A percentile compares a stretch with the other conserved stretches of the same genome.
These are phyloP conservation scores for Globisporangium perplexum DNA, from an alignment of 352 stramenopile species.

Conservation along the genomic window DNA sequence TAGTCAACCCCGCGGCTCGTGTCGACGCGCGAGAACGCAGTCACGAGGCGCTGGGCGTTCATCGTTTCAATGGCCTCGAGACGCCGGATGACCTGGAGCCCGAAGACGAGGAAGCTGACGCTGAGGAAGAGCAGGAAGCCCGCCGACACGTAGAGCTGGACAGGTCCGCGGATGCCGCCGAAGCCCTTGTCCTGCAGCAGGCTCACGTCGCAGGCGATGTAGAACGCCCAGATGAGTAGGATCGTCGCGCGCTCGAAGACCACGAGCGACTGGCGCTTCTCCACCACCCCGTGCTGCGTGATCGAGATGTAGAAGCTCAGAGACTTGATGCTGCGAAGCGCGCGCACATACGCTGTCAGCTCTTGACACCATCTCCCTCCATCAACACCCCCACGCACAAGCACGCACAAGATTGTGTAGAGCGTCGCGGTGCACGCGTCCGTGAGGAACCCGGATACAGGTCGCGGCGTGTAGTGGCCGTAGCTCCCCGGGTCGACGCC, in stretches of 20 bases:
- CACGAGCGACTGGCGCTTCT: slow-evolving; percentile 20
- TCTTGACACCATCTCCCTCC: neutral
- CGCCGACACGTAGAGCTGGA: slow-evolving; percentile 20
- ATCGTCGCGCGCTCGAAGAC: slow-evolving; percentile 24
- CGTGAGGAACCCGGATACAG: slow-evolving; percentile 35
- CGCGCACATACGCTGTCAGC: neutral
- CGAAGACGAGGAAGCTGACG: slow-evolving; percentile 22
- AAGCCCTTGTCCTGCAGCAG: slow-evolving; percentile 32
- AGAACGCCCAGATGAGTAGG: slow-evolving; percentile 33
- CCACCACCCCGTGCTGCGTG: slow-evolving; percentile 36
- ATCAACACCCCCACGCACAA: neutral
- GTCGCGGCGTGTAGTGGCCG: slow-evolving; percentile 33
- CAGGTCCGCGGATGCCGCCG: slow-evolving; percentile 15
- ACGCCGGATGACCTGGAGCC: slow-evolving; percentile 27
- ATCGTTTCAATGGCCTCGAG: slow-evolving; percentile 39
- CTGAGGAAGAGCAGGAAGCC: slow-evolving; percentile 20
- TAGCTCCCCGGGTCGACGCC: slow-evolving; percentile 50
- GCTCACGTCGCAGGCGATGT: slow-evolving; percentile 25
- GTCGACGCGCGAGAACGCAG: neutral
- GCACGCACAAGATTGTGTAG: slow-evolving; percentile 49
- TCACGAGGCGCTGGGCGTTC: slow-evolving; percentile 10
- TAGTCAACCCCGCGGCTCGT: slow-evolving; percentile 11
- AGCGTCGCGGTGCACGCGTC: slow-evolving; percentile 57
- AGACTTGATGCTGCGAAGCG: slow-evolving; percentile 33
- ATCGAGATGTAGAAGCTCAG: slow-evolving; percentile 54